A percentile compares a stretch with the other conserved stretches of the same genome.
Evolutionary conservation across 441 rosid species (phyloP).

Genomic region (Croton setiger): DNA sequence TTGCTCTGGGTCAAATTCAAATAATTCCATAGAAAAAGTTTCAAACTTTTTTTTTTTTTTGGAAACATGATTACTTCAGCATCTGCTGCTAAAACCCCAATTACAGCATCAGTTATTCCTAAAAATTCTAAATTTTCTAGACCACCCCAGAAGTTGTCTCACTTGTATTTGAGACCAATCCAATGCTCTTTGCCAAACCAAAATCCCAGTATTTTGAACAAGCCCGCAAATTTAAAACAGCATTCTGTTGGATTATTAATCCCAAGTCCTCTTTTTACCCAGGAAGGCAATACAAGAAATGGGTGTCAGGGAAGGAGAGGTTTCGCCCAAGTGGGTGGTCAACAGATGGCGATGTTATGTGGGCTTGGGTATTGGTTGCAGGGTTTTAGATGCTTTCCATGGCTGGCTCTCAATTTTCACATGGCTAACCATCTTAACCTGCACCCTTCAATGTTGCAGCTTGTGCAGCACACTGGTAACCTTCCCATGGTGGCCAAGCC

Average conservation of each 20-base stretch:
- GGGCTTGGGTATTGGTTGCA: slow-evolving; percentile 84
- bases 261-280: slow-evolving; percentile 33
- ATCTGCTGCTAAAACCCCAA: slow-evolving; percentile 18
- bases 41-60: no score
- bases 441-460: slow-evolving; percentile 72
- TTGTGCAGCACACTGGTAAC: slow-evolving; percentile 63
- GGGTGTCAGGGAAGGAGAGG: slow-evolving; percentile 31
- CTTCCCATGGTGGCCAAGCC: slow-evolving; percentile 90
- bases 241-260: slow-evolving; percentile 29
- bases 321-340: slow-evolving; percentile 40
- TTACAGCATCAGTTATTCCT: neutral
- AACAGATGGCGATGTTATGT: slow-evolving; percentile 50
- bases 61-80: slow-evolving; percentile 27
- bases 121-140: slow-evolving; percentile 16
- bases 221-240: slow-evolving; percentile 23
- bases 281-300: slow-evolving; percentile 21
- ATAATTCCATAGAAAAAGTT: neutral
- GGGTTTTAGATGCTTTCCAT: slow-evolving; percentile 84
- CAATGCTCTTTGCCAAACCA: slow-evolving; percentile 18
- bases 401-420: slow-evolving; percentile 83
- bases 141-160: neutral
- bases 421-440: slow-evolving; percentile 62
- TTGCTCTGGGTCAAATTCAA: slow-evolving; percentile 1
- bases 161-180: slow-evolving; percentile 15
- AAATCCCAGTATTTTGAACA: slow-evolving; percentile 21